Base-by-base conservation (phyloP, 1,284 basidiomycete genomes). In the Puccinia triticina region DNA sequence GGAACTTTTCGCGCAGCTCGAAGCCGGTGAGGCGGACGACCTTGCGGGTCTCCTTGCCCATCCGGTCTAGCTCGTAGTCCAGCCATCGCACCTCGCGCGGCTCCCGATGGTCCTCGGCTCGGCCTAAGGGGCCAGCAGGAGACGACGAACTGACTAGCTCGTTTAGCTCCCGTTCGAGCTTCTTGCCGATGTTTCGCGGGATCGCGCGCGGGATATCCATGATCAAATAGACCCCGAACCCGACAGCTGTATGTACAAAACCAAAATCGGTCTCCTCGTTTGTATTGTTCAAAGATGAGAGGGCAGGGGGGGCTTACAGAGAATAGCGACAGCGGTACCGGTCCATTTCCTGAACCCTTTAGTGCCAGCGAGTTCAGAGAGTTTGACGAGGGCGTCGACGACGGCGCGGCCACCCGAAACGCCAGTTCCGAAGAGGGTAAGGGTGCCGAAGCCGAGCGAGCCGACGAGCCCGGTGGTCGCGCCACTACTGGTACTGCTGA, bases 11-110 rank as follows among this genome's bases (percentile, higher is more conserved):
- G 84, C 91, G 90, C 83, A 97, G 88, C 87, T 98, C 96, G 93
- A 94, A 98, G 26, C 92, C 92, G n/a, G 93, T 95, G 23, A 96
- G 88, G 72, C 96, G 90, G 85, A 99, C 89, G 72, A 99, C 96
- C 88, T 98, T 98, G 86, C 96, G 91, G 26, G 94, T 94, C 90
- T 99, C 97, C 57, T 92, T 90, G 72, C 91, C 89, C 67, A 98
- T 90, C 21, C 96, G 90, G 67, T 89, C 89, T 0, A 91, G 90
- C 86, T 98, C 92, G 3, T 89, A 89, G 78, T 92, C 91, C 23
- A 92, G 89, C 86, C 93, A 97, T 89, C 88, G 53, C 85, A 85
- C 84, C 14, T 84, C 83, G 8, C 48, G 69, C n/a, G 4, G 3
- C 29, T 71, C 69, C 16, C 85, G 85, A 26, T 84, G 48, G 2